Base-by-base conservation (phyloP, 2,329 filamentous ascomycete species). In the Cladobotryum mycophilum region DNA sequence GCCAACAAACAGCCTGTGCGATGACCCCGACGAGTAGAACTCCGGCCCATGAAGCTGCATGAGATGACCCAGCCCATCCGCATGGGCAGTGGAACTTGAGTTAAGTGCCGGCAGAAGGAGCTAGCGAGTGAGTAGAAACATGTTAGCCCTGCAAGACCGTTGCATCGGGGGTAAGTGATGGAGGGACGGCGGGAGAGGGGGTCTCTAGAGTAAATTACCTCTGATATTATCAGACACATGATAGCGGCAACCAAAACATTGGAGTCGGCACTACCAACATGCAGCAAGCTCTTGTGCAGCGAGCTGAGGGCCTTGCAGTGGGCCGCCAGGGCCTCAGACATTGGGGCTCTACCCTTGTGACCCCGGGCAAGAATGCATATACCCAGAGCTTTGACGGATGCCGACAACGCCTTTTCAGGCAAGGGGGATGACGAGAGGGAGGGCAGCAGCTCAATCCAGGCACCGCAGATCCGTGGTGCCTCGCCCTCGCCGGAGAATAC, bases 391-490 rank as follows among this genome's bases (percentile, higher is more conserved):
- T 61, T 62, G 47, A 70, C 60, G 2, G 69, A 61, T 1, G 61
- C 56, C 2, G 56, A 54, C 5, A 72, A 50, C 3, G 62, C 53
- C 1, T 53, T 37, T 7, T 61, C 56, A 20, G 55, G 52, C 4
- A 47, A 37, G 1, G 56, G 48, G 12, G 53, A 53, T 8, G 50
- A 43, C 2, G 59, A 56, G 3, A 72, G 57, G 0, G 57, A 52
- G 1, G 68, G 69, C 5, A 73, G 60, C 7, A 66, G 61, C 46
- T 68, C 67, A 0, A 72, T 62, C 70, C 70, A 73, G 1, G 66
- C 60, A 7, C 70, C 70, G 49, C 69, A 72, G 41, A 71, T 64
- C 9, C 64, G 61, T 20, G 62, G 69, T 45, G 70, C 70, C 46
- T 58, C 56, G 5, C 37, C 36, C 8, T 11, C 42, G 2, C 40